phyloP scores from a whole-genome alignment of 2,329 filamentous ascomycete genomes.

The Penicillium sp. region DNA sequence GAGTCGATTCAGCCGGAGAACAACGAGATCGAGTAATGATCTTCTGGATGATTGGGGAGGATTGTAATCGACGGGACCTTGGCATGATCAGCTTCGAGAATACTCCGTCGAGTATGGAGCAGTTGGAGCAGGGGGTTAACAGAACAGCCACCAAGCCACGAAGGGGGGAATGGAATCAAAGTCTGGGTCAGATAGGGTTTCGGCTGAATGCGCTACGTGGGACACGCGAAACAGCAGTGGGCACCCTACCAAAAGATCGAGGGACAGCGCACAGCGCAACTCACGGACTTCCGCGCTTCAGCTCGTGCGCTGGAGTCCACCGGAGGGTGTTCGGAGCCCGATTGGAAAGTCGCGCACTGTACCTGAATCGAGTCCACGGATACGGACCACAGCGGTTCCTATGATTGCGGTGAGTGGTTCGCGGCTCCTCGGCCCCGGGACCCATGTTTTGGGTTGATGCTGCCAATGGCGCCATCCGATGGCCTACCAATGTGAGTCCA shows the following conservation, averaged over 20 bases:
- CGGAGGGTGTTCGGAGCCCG: not conserved
- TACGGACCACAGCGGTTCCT: conserved; percentile 9
- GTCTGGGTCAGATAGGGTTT: conserved; percentile 3
- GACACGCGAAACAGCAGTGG: not conserved
- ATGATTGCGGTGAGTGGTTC: conserved; percentile 10
- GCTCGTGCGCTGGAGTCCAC: not conserved
- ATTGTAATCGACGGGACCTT: not conserved
- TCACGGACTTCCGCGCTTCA: conserved; percentile 1
- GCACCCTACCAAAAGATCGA: not conserved
- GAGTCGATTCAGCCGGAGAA: not conserved
- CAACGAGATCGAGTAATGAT: conserved; percentile 6
- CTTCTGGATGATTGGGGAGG: not conserved
- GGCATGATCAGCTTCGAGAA: not conserved
- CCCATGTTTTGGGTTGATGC: conserved; percentile 6
- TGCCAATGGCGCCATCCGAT: not conserved
- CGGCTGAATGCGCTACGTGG: not conserved
- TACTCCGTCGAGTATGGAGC: not conserved
- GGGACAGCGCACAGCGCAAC: not conserved
- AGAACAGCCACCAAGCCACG: not conserved
- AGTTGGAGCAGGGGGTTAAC: not conserved
- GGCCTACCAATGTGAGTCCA: not conserved
- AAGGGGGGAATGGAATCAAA: not conserved
- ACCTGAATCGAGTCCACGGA: conserved; percentile 1
- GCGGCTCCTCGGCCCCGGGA: not conserved
- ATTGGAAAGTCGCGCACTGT: not conserved